A percentile compares a stretch with the other conserved stretches of the same genome.
Evolutionary conservation across 371 early-diverging fungal genomes (phyloP).

Genomic region (Smittium culicis): DNA sequence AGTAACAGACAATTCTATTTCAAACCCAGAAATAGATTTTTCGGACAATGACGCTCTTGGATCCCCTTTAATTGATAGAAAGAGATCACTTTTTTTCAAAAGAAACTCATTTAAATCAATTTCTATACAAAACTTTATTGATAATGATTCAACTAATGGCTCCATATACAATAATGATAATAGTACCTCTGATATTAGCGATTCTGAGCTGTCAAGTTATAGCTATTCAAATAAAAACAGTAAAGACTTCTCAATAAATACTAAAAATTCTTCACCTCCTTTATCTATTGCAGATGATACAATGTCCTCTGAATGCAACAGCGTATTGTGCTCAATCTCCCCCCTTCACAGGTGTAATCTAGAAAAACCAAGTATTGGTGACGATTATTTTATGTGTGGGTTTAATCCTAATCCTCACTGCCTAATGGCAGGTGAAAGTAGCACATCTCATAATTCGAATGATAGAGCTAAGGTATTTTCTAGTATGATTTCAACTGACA

Average conservation of each 20-base stretch:
- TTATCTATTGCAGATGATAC: not conserved
- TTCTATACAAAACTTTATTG: not conserved
- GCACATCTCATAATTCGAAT: not conserved
- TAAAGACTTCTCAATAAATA: not conserved
- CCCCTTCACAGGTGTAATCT: conserved; percentile 2
- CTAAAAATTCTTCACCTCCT: not conserved
- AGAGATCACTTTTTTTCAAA: not conserved
- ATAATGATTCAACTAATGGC: not conserved
- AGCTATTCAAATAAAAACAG: not conserved
- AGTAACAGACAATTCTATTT: not conserved
- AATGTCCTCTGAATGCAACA: not conserved
- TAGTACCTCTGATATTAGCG: not conserved
- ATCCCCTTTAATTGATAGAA: not conserved
- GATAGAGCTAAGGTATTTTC: not conserved
- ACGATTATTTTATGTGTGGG: not conserved
- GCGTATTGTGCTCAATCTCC: not conserved
- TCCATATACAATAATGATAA: no score
- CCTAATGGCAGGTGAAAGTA: no score
- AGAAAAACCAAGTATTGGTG: not conserved
- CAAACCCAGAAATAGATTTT: not conserved
- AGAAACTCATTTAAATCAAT: no score
- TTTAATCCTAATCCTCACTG: not conserved
- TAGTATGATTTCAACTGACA: not conserved
- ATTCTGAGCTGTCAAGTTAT: not conserved
- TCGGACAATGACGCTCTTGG: not conserved